These are phyloP conservation scores for Chaetomiaceae sp. DNA, from an alignment of 2,329 filamentous ascomycete genomes.

Conservation along the genomic window DNA sequence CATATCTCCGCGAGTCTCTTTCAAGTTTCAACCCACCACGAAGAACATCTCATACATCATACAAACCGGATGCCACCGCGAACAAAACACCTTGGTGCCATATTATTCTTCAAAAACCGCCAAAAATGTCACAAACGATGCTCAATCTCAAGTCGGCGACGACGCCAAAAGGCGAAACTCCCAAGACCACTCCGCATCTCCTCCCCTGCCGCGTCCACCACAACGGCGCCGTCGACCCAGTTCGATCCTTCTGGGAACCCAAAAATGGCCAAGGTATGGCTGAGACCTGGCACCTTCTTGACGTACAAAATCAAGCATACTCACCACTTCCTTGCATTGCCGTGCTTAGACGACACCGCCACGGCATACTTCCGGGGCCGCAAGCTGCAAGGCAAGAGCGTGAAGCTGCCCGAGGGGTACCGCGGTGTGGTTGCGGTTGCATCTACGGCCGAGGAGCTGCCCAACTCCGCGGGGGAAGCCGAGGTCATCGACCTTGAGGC, in stretches of 20 bases:
- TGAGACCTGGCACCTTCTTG: too few relatives aligned
- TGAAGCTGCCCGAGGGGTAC: constrained; percentile 69
- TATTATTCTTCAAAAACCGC: too few relatives aligned
- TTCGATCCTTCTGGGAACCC: constrained; percentile 68
- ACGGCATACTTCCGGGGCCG: constrained; percentile 74
- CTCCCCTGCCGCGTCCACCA: constrained; percentile 79
- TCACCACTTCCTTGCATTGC: too few relatives aligned
- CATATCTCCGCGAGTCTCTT: too few relatives aligned
- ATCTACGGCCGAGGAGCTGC: constrained; percentile 29
- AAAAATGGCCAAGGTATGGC: constrained; percentile 28
- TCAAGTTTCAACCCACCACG: too few relatives aligned
- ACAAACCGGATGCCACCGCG: too few relatives aligned
- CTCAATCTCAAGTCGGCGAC: constrained; percentile 34
- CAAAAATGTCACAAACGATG: constrained; percentile 39
- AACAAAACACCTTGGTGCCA: too few relatives aligned
- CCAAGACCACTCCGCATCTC: constrained; percentile 59
- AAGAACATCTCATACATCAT: too few relatives aligned
- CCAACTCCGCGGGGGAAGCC: constrained; percentile 23
- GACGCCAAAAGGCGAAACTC: constrained; percentile 8
- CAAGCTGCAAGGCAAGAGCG: constrained; percentile 64
- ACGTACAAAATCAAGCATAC: too few relatives aligned
- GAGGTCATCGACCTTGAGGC: constrained; percentile 43
- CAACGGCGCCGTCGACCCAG: constrained; percentile 63
- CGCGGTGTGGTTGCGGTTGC: constrained; percentile 57
- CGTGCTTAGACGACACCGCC: constrained; percentile 43